Conservation (phyloP, 1,284 basidiomycete genomes). For the Moesziomyces sp. region DNA sequence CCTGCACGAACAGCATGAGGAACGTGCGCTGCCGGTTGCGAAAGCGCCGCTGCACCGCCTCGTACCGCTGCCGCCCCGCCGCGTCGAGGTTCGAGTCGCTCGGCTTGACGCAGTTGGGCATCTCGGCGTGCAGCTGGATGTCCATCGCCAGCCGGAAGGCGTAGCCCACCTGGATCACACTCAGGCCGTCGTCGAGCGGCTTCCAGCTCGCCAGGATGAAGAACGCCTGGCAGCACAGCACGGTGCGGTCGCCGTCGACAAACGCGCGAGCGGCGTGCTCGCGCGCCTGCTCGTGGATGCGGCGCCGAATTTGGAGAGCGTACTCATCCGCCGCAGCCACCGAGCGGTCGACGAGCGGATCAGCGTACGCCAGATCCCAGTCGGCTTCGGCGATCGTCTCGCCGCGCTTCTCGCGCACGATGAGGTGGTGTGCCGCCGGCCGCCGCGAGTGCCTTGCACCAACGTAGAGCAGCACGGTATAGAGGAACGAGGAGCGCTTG, state of each 20-base stretch:
- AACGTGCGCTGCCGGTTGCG: slow-evolving; percentile 52
- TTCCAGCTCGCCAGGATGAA: slow-evolving; percentile 53
- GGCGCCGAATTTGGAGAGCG: slow-evolving; percentile 31
- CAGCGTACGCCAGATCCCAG: slow-evolving; percentile 38
- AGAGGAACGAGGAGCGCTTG: slow-evolving; percentile 48
- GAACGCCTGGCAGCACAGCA: slow-evolving; percentile 45
- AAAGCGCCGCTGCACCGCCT: slow-evolving; percentile 43
- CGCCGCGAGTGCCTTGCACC: slow-evolving; percentile 24
- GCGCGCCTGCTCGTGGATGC: slow-evolving; percentile 37
- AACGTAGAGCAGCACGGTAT: slow-evolving; percentile 47
- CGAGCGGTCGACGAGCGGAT: slow-evolving; percentile 18
- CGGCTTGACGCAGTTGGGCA: slow-evolving; percentile 50
- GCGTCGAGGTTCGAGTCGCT: slow-evolving; percentile 38
- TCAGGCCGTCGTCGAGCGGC: slow-evolving; percentile 47
- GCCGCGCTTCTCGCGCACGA: slow-evolving; percentile 26
- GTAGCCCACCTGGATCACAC: slow-evolving; percentile 46
- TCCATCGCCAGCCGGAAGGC: slow-evolving; percentile 53
- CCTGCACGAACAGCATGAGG: slow-evolving; percentile 50
- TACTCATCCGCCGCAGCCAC: slow-evolving; percentile 31
- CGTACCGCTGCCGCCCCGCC: slow-evolving; percentile 33
- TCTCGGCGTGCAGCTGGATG: slow-evolving; percentile 47
- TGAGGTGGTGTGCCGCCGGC: slow-evolving; percentile 41
- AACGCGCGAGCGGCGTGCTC: slow-evolving; percentile 47
- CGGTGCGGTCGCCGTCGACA: slow-evolving; percentile 48
- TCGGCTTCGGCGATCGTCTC: slow-evolving; percentile 19